Base-by-base conservation (phyloP, 2,329 filamentous ascomycete species). In the Tolypocladium tundrense region DNA sequence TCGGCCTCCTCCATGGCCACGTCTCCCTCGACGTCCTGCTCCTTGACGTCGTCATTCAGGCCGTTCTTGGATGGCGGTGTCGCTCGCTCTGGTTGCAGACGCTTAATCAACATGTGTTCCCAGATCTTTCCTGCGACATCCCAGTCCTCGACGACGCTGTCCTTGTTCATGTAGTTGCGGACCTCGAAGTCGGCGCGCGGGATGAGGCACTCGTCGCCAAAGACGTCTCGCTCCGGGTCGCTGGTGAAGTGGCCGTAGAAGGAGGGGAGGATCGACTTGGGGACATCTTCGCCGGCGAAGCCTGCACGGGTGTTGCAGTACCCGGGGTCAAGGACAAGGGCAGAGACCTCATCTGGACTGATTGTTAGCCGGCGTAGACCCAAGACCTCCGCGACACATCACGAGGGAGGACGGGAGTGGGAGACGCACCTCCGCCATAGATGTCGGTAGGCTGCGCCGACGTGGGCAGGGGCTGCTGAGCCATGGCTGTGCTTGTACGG, bases 211-310 rank as follows among this genome's bases (percentile, higher is more conserved):
- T 97, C 93, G 71, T 99, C 95, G 75, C 94, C 94, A 67, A 92
- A 97, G 59, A 94, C 78, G 58, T 85, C 78, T 65, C 75, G 76
- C 54, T 81, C 78, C 21, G 68, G 63, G 57, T 75, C 71, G 64
- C 66, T 67, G 61, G 72, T 80, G 57, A 81, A 67, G 68, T 80
- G 77, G 57, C 89, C 92, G 75, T 99, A 99, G 76, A 88, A 91
- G 51, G 91, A 94, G 35, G 93, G 92, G 59, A 96, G 82, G 58
- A 97, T 86, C 37, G 90, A 91, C 78, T 97, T 97, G 65, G 94
- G 94, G 0, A 91, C 88, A 75, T 99, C 94, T 82, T 99, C 95
- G 69, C 95, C 94, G 14, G 95, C 95, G 69, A 97, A 99, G 59
- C 94, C 94, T 60, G 92, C 94, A 74, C 95, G 91, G 45, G 90